Conservation (phyloP, 2,329 filamentous ascomycete species). For the Epichloe gansuensis region DNA sequence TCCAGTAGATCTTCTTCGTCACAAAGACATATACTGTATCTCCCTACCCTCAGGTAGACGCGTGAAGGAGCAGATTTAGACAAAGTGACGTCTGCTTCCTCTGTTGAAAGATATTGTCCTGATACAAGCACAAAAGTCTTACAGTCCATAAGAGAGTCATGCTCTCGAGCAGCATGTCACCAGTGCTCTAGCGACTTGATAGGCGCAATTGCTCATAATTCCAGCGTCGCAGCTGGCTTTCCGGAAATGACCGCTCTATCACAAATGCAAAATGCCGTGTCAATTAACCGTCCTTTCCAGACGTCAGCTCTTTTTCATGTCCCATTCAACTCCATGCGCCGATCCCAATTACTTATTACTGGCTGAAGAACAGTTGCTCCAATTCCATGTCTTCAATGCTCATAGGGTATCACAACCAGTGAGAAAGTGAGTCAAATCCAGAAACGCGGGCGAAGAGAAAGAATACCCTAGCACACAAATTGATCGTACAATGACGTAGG, state of each 20-base stretch:
- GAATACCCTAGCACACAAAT: too few species aligned
- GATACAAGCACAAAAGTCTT: too few species aligned
- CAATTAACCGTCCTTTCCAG: neutral
- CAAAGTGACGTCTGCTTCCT: too few species aligned
- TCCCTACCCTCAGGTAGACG: too few species aligned
- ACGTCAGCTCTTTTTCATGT: neutral
- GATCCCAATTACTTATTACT: neutral
- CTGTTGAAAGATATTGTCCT: too few species aligned
- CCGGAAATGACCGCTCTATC: neutral
- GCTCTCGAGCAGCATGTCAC: too few species aligned
- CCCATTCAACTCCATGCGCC: neutral
- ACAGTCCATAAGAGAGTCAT: too few species aligned
- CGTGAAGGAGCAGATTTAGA: too few species aligned
- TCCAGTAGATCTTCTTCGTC: too few species aligned
- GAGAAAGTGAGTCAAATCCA: neutral
- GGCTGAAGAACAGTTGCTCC: neutral
- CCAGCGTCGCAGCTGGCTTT: neutral
- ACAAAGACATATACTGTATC: too few species aligned
- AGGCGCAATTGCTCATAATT: neutral
- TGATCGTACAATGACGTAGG: neutral
- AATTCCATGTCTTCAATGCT: neutral
- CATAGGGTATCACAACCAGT: conserved; percentile 2
- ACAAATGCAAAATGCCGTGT: neutral
- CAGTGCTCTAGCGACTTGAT: neutral
- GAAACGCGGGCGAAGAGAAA: neutral